Conservation (phyloP, 768 basidiomycete species). For the Pholiota molesta region DNA sequence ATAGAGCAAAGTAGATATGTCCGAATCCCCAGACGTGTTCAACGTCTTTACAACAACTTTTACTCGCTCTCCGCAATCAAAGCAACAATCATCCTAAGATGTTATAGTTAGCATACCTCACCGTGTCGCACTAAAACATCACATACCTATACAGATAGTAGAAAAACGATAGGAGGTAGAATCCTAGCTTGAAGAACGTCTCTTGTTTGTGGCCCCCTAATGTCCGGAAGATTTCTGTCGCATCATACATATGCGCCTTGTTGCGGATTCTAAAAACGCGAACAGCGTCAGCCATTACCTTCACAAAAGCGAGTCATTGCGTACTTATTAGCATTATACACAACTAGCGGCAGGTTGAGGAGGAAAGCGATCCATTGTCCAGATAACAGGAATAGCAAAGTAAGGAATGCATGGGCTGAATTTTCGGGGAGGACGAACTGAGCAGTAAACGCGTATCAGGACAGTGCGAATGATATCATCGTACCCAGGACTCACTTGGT, state of each 20-base stretch:
- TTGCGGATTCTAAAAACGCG: slow-evolving; percentile 71
- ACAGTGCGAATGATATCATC: not conserved
- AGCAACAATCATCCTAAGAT: slow-evolving; percentile 79
- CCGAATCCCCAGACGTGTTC: slow-evolving; percentile 3
- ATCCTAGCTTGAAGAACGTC: slow-evolving; percentile 92
- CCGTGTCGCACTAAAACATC: not conserved
- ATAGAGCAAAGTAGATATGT: slow-evolving; percentile 19
- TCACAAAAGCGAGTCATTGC: slow-evolving; percentile 31
- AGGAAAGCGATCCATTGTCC: slow-evolving; percentile 96
- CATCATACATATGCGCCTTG: slow-evolving; percentile 98
- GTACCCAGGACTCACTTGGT: slow-evolving; percentile 64
- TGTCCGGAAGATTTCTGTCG: slow-evolving; percentile 98
- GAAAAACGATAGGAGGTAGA: slow-evolving; percentile 91
- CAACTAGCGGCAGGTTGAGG: slow-evolving; percentile 86
- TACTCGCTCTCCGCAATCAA: slow-evolving; percentile 81
- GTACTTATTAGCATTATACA: slow-evolving; percentile 94
- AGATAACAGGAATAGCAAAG: slow-evolving; percentile 86
- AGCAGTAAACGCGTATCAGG: not conserved
- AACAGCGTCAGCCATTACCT: not conserved
- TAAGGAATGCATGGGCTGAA: slow-evolving; percentile 90
- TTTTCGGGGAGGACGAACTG: slow-evolving; percentile 99
- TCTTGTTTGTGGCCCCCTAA: slow-evolving; percentile 94
- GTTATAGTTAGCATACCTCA: slow-evolving; percentile 5
- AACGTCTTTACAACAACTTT: slow-evolving; percentile 6
- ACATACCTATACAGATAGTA: slow-evolving; percentile 89